Evolutionary conservation across 805 yeast species (phyloP), one percentile per base, ranked within the genome.

Genomic region (Candida jianshihensis): DNA sequence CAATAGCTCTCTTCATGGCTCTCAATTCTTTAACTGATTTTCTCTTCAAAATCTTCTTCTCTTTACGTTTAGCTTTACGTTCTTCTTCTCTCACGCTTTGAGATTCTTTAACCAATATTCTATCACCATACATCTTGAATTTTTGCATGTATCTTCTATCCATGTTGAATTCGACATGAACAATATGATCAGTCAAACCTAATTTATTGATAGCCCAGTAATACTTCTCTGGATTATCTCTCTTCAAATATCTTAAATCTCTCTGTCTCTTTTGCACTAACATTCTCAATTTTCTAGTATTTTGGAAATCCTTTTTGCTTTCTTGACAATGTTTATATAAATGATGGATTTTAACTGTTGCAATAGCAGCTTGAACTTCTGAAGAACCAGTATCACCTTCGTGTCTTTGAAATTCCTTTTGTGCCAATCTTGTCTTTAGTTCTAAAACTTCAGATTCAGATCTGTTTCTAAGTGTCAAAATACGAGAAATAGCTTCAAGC

Each of bases 371-470:
- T 61, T 89, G 97, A 19, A 89, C 96, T 62, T 90, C 97, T 36
- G 95, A 78, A 2, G 96, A 85, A 3, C 95, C 97, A 1, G 96
- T 85, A 57, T 92, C 97, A 36, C 95, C 96, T 31, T 79, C 87
- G 44, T 72, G 70, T 51, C 95, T 71, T 48, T 76, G 78, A 59
- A 90, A 89, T 62, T 90, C 97, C 48, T 72, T 63, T 34, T 76
- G 69, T 1, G 97, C 96, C 31, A 81, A 57, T 31, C 62, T 61
- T 2, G 75, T 65, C 20, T 86, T 82, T 46, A 74, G 56, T 45
- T 75, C 73, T 50, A 70, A 65, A 39, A 68, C 66, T 44, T 84
- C 88, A 15, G 60, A 55, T 35, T 70, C 70, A 46, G 70, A 69
- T 19, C 92, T 71, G 60, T 89, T 89, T 59, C 72, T 79, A 62